Percentiles rank a stretch among this genome's conserved stretches.
Conservation (phyloP, 1,139 yeast genomes). For the Diutina scorzettiae region DNA sequence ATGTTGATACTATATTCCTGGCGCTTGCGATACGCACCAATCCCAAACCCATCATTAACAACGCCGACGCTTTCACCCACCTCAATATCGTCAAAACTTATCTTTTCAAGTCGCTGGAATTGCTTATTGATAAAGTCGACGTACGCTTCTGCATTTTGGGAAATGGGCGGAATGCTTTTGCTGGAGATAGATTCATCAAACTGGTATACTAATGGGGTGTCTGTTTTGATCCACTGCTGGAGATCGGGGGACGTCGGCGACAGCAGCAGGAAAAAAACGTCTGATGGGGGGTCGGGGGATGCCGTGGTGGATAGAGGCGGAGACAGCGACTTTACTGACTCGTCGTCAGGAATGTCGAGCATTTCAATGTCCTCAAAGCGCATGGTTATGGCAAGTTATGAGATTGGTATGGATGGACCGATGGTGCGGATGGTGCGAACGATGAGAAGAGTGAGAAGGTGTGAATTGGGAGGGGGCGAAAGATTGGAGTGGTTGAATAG, state of each 20-base stretch:
- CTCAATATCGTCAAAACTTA: slow-evolving; percentile 14
- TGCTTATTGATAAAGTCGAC: slow-evolving; percentile 20
- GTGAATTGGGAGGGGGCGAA: no score
- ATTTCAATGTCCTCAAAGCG: slow-evolving; percentile 32
- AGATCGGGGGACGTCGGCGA: slow-evolving; percentile 10
- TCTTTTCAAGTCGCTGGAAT: slow-evolving; percentile 23
- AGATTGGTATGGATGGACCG: slow-evolving; percentile 10
- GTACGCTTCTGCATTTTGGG: slow-evolving; percentile 14
- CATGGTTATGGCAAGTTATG: slow-evolving; percentile 9
- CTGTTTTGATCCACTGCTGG: slow-evolving; percentile 26
- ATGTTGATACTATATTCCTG: slow-evolving; percentile 14
- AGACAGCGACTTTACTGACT: slow-evolving; percentile 16
- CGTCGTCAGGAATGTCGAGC: slow-evolving; percentile 31
- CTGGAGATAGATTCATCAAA: slow-evolving; percentile 19
- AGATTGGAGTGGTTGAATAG: no score
- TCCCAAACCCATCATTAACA: slow-evolving; percentile 13
- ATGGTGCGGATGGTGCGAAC: no score
- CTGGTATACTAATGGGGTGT: slow-evolving; percentile 18
- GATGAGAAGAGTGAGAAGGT: no score
- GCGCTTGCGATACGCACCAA: slow-evolving; percentile 8
- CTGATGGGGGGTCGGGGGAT: background rate
- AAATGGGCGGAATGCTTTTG: slow-evolving; percentile 13
- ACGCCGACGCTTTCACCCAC: slow-evolving; percentile 23
- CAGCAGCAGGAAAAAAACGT: slow-evolving; percentile 7
- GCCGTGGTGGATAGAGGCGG: background rate